Evolutionary conservation across 768 basidiomycete species (phyloP), one percentile per base, ranked within the genome.

Genomic region (Crassisporium funariophilum): DNA sequence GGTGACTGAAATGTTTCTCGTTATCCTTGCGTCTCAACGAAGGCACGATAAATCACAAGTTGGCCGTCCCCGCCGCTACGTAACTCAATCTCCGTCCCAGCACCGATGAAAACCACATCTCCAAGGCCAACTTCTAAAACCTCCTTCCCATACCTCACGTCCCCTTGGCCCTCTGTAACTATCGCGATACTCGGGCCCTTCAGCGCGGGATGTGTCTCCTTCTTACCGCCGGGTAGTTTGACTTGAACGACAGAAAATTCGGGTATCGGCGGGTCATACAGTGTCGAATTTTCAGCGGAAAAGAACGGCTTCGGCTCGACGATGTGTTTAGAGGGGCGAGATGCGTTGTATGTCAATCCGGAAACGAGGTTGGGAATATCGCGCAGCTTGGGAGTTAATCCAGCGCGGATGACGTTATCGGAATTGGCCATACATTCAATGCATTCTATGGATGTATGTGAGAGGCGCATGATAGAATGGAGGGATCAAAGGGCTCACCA

Each of bases 371-470:
- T 98, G 8, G 85, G 83, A 25, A 99, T 84, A 64, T 99, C 97
- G 43, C 97, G 86, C 23, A 91, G 78, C 69, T 99, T 99, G 2
- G 97, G 95, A 0, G 97, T 99, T 31, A 99, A 83, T 11, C 97
- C 97, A 5, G 97, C 97, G 23, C 97, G 91, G 54, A 99, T 95
- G 66, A 99, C 97, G 65, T 98, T 98, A 72, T 99, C 97, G 0
- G 92, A 95, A 52, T 95, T 95, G 19, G 95, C 95, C 95, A 98
- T 98, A 72, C 93, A 95, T 63, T 98, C 97, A 62, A 98, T 92
- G 66, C 95, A 95, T 62, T 99, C 95, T 95, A 58, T 4, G 31
- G 22, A 3, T 22, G 9, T 38, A 31, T 16, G 31, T 41, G 13
- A 15, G 4, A 43, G 22, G 44, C 40, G 12, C 25, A 19, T 22